These are phyloP conservation scores for Russula ochroleuca DNA, from an alignment of 768 basidiomycete genomes.

Conservation along the genomic window DNA sequence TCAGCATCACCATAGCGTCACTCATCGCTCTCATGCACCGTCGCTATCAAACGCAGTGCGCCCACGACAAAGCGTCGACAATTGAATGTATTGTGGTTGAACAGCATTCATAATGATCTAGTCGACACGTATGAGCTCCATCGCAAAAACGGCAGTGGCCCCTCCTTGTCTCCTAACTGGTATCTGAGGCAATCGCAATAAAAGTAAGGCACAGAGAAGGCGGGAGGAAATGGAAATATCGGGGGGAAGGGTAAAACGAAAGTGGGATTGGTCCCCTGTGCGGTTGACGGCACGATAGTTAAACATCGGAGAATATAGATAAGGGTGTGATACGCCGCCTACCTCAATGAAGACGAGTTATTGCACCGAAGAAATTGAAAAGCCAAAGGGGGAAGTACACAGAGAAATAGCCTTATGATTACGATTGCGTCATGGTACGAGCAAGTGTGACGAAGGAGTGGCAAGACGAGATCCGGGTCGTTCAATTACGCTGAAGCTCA, in stretches of 20 bases:
- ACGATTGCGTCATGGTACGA: slow-evolving; percentile 16
- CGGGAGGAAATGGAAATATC: neutral
- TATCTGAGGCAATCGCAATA: slow-evolving; percentile 20
- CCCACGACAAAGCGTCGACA: slow-evolving; percentile 6
- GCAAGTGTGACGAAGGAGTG: slow-evolving; percentile 9
- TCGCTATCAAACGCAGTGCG: neutral
- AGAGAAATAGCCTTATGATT: slow-evolving; percentile 15
- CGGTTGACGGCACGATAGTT: slow-evolving; percentile 11
- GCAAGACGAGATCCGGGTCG: slow-evolving; percentile 1
- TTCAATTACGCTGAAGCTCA: slow-evolving; percentile 9
- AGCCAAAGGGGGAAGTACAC: slow-evolving; percentile 1
- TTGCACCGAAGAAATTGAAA: slow-evolving; percentile 4
- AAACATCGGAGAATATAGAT: slow-evolving; percentile 24
- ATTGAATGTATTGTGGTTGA: slow-evolving; percentile 17
- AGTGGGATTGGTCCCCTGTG: slow-evolving; percentile 2
- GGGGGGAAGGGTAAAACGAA: slow-evolving; percentile 5
- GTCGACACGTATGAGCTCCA: slow-evolving; percentile 11
- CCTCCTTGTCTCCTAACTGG: slow-evolving; percentile 3
- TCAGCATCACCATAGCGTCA: neutral
- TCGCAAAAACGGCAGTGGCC: slow-evolving; percentile 7
- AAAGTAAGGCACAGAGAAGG: slow-evolving; percentile 18
- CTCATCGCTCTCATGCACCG: neutral
- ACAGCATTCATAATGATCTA: slow-evolving; percentile 6
- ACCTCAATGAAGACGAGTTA: slow-evolving; percentile 1
- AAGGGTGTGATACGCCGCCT: slow-evolving; percentile 12